phyloP scores from a whole-genome alignment of 805 yeast genomes.

The Saturnispora halmiae region DNA sequence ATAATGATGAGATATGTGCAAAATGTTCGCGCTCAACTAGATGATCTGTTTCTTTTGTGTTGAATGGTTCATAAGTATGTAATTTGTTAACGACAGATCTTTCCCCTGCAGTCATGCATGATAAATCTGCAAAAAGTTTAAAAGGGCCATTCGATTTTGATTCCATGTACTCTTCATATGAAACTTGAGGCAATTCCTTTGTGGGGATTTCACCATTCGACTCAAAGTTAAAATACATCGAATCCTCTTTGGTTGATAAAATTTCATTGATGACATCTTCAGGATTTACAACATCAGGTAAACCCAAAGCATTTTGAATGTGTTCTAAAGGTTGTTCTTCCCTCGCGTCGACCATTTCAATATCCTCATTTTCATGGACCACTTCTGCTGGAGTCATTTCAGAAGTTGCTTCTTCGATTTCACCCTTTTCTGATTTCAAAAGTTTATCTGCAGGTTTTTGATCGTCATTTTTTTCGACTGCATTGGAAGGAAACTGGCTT shows the following conservation, averaged over 20 bases:
- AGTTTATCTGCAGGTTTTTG: background rate
- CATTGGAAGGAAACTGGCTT: no score
- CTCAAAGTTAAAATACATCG: conserved; percentile 15
- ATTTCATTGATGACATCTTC: background rate
- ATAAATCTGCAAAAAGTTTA: conserved; percentile 36
- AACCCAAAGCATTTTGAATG: background rate
- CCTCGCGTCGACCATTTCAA: background rate
- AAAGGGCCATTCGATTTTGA: conserved; percentile 30
- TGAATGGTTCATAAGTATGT: conserved; percentile 41
- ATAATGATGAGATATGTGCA: conserved; percentile 56
- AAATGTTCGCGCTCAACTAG: conserved; percentile 23
- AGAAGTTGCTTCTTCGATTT: background rate
- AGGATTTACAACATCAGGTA: conserved; percentile 3
- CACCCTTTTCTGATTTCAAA: background rate
- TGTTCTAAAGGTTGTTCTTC: conserved; percentile 6
- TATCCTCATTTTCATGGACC: conserved; percentile 10
- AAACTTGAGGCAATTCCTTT: conserved; percentile 23
- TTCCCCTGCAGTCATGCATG: conserved; percentile 37
- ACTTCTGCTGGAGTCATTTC: conserved; percentile 5
- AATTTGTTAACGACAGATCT: conserved; percentile 39
- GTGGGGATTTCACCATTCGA: conserved; percentile 28
- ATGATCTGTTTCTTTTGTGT: conserved; percentile 27
- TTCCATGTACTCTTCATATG: conserved; percentile 24
- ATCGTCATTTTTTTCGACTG: conserved; percentile 8
- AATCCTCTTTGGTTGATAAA: background rate